Evolutionary conservation across 2,329 filamentous ascomycete species (phyloP).

Genomic region (Nemania bipapillata): DNA sequence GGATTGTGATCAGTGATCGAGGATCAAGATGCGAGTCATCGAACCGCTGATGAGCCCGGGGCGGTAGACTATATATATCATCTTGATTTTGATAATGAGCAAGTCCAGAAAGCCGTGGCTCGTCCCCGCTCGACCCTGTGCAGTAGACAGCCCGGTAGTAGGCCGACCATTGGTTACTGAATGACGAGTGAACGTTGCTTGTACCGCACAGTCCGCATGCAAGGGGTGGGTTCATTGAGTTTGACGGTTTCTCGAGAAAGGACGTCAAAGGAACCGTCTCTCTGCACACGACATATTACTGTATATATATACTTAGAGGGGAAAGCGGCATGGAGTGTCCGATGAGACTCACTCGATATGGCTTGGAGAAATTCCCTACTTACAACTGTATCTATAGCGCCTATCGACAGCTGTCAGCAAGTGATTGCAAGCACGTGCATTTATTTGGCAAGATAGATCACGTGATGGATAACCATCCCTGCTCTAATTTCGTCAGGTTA

Average conservation of each 20-base stretch:
- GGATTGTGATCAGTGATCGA: conserved; percentile 38
- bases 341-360: background rate
- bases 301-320: background rate
- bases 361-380: too few relatives aligned
- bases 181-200: conserved; percentile 25
- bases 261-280: background rate
- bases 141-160: conserved; percentile 46
- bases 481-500: too few relatives aligned
- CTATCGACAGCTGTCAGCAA: background rate
- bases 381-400: too few relatives aligned
- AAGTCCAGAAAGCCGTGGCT: conserved; percentile 44
- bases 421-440: too few relatives aligned
- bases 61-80: conserved; percentile 37
- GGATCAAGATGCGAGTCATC: conserved; percentile 36
- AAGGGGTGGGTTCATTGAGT: background rate
- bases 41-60: conserved; percentile 39
- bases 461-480: conserved; percentile 11
- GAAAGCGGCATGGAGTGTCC: background rate
- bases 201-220: conserved; percentile 43
- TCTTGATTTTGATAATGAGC: conserved; percentile 34
- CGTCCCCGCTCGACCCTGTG: conserved; percentile 26
- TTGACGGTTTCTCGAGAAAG: background rate
- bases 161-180: conserved; percentile 36
- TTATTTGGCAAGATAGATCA: background rate
- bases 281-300: background rate